Base-by-base conservation (phyloP, 2,329 filamentous ascomycete species). In the Ophiocordyceps camponoti-rufipedis region DNA sequence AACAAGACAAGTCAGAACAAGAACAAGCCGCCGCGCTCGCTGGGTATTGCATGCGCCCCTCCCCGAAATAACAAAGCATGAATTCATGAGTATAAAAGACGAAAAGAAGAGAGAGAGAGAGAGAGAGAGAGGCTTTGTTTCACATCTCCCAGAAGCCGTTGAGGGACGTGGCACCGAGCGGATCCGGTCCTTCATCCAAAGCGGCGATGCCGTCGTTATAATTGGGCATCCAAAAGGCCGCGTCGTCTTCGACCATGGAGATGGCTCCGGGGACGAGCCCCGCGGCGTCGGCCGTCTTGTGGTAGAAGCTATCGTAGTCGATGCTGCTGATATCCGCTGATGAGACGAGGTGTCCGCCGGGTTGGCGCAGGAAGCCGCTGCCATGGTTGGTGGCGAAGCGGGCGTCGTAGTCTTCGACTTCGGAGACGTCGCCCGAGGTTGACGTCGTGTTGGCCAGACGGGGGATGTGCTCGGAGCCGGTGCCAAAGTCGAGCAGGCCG, bases 401-500 rank as follows among this genome's bases (percentile, higher is more conserved):
- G 49, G 71, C 71, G 32, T 63, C 63, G 50, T 67, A 70, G 51
- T 81, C 78, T 49, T 81, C 78, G 5, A 75, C 75, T 56, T 81
- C 77, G 10, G 77, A 81, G 9, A 80, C 76, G 48, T 82, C 77
- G 33, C 78, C 78, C 12, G 78, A 82, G 9, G 75, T 80, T 10
- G 75, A 76, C 1, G 72, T 74, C 44, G 67, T 68, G 55, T 73
- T 66, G 49, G 74, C 71, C 53, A 80, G 57, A 43, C 71, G 64
- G 44, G 69, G 67, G 28, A 71, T 66, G 50, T 71, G 71, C 54
- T 75, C 72, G n/a, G 67, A 71, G 49, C 67, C 70, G 52, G 60
- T 66, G 50, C 59, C 61, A 45, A 69, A 74, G 45, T 75, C 74
- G 51, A 70, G 72, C 6, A 64, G 52, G 35, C 69, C 69, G 49